Evolutionary conservation across 1,139 yeast species (phyloP).

Genomic region (Diutina ranongensis): DNA sequence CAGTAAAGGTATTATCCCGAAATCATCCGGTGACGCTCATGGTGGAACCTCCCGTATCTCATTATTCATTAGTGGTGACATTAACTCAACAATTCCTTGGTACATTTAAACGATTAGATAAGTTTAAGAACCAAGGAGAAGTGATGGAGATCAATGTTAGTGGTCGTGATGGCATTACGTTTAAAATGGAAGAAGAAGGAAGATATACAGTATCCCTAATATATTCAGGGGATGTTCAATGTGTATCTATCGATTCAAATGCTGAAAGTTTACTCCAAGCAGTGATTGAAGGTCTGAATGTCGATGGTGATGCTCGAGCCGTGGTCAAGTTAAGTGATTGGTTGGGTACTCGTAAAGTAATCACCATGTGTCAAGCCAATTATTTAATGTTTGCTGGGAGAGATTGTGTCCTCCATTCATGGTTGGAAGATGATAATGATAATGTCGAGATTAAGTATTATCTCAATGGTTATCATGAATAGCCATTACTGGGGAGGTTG

Average conservation of each 20-base stretch:
- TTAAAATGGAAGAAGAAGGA: constrained; percentile 44
- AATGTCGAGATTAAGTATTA: constrained; percentile 46
- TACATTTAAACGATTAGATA: constrained; percentile 42
- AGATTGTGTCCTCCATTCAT: constrained; percentile 45
- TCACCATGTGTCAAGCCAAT: constrained; percentile 42
- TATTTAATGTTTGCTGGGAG: constrained; percentile 37
- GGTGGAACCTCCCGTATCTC: constrained; percentile 36
- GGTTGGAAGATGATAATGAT: constrained; percentile 39
- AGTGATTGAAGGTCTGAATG: constrained; percentile 10
- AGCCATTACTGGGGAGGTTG: constrained; percentile 6
- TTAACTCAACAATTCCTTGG: constrained; percentile 36
- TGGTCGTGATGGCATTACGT: constrained; percentile 8
- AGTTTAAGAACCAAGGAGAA: constrained; percentile 36
- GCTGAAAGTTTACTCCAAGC: constrained; percentile 15
- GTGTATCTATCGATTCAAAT: constrained; percentile 14
- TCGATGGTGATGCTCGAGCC: constrained; percentile 11
- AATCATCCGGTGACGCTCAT: constrained; percentile 27
- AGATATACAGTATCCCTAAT: constrained; percentile 39
- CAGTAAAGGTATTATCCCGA: constrained; percentile 39
- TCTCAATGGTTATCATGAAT: constrained; percentile 16
- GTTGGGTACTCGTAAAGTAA: constrained; percentile 43
- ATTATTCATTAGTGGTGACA: constrained; percentile 34
- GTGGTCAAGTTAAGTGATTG: constrained; percentile 42
- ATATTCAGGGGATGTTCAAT: constrained; percentile 41
- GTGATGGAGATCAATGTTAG: constrained; percentile 17